Percentiles rank a stretch among this genome's conserved stretches.
Evolutionary conservation across 345 rosid genomes (phyloP).

Genomic region (Lagerstroemia speciosa): DNA sequence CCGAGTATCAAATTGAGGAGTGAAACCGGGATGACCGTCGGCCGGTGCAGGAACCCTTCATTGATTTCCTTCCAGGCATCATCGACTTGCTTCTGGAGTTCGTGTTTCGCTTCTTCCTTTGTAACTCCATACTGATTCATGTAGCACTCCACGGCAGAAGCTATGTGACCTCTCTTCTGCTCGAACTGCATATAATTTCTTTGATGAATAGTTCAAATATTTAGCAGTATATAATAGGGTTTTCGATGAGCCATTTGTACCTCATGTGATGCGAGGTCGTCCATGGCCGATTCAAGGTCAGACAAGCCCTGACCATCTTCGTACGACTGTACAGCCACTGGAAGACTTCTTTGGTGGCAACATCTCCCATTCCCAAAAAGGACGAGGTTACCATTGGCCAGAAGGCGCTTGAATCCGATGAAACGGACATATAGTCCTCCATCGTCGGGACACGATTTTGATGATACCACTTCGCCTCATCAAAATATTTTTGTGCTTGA

Average conservation of each 20-base stretch:
- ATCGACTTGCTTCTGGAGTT: conserved; percentile 4
- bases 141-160: conserved; percentile 16
- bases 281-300: conserved; percentile 8
- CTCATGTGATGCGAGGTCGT: conserved; percentile 13
- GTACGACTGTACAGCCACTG: conserved; percentile 7
- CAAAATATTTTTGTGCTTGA: conserved; percentile 11
- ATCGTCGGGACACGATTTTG: conserved; percentile 10
- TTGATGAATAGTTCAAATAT: no score
- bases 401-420: conserved; percentile 7
- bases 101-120: conserved; percentile 13
- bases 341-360: conserved; percentile 5
- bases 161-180: conserved; percentile 16
- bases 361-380: conserved; percentile 8
- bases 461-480: conserved; percentile 22
- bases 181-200: conserved; percentile 6
- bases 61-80: conserved; percentile 10
- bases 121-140: conserved; percentile 4
- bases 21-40: conserved; percentile 12
- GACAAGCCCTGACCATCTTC: conserved; percentile 2
- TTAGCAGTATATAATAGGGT: no score
- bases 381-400: not conserved
- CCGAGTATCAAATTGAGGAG: conserved; percentile 16
- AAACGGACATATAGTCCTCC: conserved; percentile 21
- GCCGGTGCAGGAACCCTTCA: conserved; percentile 15
- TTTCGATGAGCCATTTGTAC: no score